Percentiles rank a stretch among this genome's conserved stretches.
Conservation (phyloP, 2,329 filamentous ascomycete species). For the Bipolaris oryzae region DNA sequence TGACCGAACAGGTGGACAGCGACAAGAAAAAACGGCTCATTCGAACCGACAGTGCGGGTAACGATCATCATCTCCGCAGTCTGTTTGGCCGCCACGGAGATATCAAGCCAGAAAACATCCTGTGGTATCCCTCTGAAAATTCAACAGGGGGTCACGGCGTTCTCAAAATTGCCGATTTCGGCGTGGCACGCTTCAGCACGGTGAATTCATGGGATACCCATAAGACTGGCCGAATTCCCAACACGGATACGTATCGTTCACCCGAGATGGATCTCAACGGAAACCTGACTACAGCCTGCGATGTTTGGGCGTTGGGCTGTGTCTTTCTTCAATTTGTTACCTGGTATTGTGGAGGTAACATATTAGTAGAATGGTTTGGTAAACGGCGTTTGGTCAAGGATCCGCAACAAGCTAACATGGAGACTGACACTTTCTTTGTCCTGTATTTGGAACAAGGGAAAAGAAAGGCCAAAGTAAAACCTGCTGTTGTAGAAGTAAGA, state of each 20-base stretch:
- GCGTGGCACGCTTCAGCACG: slow-evolving; percentile 11
- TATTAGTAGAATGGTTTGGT: background rate
- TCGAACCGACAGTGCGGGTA: background rate
- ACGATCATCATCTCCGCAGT: background rate
- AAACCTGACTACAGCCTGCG: slow-evolving; percentile 37
- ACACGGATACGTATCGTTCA: slow-evolving; percentile 45
- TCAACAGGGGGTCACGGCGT: slow-evolving; percentile 12
- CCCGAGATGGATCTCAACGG: slow-evolving; percentile 44
- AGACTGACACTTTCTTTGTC: background rate
- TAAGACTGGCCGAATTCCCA: background rate
- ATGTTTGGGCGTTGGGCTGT: slow-evolving; percentile 45
- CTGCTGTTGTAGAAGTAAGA: slow-evolving; percentile 4
- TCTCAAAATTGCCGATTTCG: slow-evolving; percentile 46
- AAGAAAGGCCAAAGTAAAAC: background rate
- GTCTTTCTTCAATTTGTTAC: slow-evolving; percentile 37
- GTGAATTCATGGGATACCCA: slow-evolving; percentile 2
- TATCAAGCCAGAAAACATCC: slow-evolving; percentile 49
- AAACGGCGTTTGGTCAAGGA: background rate
- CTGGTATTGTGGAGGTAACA: slow-evolving; percentile 27
- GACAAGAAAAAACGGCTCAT: background rate
- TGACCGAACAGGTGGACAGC: background rate
- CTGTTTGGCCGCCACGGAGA: slow-evolving; percentile 43
- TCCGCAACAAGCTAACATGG: background rate
- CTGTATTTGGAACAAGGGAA: background rate
- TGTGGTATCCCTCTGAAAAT: slow-evolving; percentile 31